Evolutionary conservation across 2,329 filamentous ascomycete species (phyloP), one percentile per base, ranked within the genome.

Genomic region (Colletotrichum paranaense): DNA sequence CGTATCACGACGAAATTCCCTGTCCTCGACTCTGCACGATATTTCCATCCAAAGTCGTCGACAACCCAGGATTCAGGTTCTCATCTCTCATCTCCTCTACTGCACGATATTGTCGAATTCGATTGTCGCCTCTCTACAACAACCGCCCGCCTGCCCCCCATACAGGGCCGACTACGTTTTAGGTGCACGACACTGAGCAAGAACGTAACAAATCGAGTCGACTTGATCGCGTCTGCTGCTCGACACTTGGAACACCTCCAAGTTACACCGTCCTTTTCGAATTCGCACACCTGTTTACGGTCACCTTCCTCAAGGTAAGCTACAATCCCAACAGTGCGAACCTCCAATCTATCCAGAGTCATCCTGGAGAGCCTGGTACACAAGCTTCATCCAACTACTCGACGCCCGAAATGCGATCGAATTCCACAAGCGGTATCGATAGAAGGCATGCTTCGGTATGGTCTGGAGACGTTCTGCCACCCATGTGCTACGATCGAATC

Each of bases 1-100:
- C 68, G 68, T 59, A 73, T 68, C 59, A 60, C 72, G 72, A 72
- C 72, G 42, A 72, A 68, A 52, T 35, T 11, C 28, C 24, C 46
- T 26, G 68, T 73, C 70, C 55, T 65, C 70, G 70, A 73, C 70
- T 73, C 56, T 65, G 16, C 24, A 60, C 59, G 63, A 63, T 71
- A 16, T 53, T 30, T 42, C 32, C 30, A 53, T 7, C 38, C 64
- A 60, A 49, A 73, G 72, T 73, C 72, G 64, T 74, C 55, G 68
- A 68, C 64, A 53, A 56, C 56, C 38, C 35, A 72, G 72, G 72
- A 74, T 74, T 73, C 72, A 73, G 70, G 70, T 70, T 69, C 59
- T 62, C 66, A 24, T 38, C 55, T 38, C 22, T 24, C 42, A 38
- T 46, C 16, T 28, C 32, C 16, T 28, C 32, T 22, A 19, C 22